Evolutionary conservation across 768 basidiomycete species (phyloP).

Genomic region (Collybia sordida): DNA sequence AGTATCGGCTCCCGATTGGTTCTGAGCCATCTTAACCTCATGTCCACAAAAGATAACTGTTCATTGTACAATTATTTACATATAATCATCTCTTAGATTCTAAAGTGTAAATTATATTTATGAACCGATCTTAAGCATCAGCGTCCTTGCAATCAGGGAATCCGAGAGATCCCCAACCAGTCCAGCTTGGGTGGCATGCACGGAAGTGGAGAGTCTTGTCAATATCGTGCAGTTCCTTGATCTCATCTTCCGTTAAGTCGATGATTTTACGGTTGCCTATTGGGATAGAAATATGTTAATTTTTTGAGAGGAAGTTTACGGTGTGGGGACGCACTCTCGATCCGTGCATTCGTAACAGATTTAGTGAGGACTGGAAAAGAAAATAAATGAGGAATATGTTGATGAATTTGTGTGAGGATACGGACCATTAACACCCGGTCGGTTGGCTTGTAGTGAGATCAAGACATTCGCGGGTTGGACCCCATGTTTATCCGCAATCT

Average conservation of each 20-base stretch:
- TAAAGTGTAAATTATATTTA: too few relatives aligned
- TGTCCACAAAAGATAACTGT: too few relatives aligned
- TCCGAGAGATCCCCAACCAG: slow-evolving; percentile 61
- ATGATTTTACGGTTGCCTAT: slow-evolving; percentile 60
- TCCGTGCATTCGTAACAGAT: slow-evolving; percentile 70
- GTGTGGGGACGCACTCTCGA: slow-evolving; percentile 39
- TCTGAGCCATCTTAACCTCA: too few relatives aligned
- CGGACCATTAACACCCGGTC: slow-evolving; percentile 52
- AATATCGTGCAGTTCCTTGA: slow-evolving; percentile 55
- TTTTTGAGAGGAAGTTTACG: background rate
- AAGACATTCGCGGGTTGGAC: slow-evolving; percentile 66
- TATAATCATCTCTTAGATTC: too few relatives aligned
- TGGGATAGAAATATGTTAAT: background rate
- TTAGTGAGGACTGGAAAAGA: slow-evolving; percentile 59
- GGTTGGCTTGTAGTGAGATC: slow-evolving; percentile 73
- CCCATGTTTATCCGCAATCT: slow-evolving; percentile 60
- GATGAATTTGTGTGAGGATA: background rate
- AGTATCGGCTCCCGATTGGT: too few relatives aligned
- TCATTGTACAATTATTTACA: too few relatives aligned
- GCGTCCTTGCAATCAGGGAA: slow-evolving; percentile 51
- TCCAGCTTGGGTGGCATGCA: slow-evolving; percentile 64
- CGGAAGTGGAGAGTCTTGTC: slow-evolving; percentile 65
- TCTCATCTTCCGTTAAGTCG: slow-evolving; percentile 60
- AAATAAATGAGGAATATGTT: background rate
- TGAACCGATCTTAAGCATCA: too few relatives aligned